Percentiles rank a stretch among this genome's conserved stretches.
Conservation (phyloP, 2,329 filamentous ascomycete species). For the Xylaria sp. region DNA sequence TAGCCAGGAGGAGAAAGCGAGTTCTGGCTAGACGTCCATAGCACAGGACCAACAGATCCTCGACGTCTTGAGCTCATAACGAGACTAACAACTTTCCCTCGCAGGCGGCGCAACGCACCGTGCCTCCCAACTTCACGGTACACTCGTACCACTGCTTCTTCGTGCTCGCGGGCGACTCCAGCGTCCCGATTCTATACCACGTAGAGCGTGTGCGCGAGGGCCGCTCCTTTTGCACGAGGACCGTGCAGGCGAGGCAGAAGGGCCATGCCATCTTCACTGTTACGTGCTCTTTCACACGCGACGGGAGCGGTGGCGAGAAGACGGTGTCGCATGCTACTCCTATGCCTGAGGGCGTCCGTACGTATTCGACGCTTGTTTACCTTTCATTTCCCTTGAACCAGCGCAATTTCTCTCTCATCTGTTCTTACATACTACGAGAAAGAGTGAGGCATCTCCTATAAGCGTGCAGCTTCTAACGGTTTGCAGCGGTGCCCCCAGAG, state of each 20-base stretch:
- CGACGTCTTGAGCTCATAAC: no score
- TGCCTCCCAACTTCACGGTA: conserved; percentile 80
- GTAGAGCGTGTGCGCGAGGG: conserved; percentile 95
- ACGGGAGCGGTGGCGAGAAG: conserved; percentile 63
- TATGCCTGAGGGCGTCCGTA: conserved; percentile 60
- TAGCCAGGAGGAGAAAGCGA: background rate
- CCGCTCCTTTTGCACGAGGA: conserved; percentile 88
- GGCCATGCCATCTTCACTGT: conserved; percentile 95
- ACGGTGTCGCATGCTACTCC: conserved; percentile 73
- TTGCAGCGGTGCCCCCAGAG: conserved; percentile 49
- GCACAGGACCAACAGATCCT: background rate
- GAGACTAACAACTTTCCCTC: conserved; percentile 20
- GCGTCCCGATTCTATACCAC: conserved; percentile 91
- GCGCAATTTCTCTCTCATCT: background rate
- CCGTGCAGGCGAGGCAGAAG: conserved; percentile 92
- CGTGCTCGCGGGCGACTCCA: conserved; percentile 85
- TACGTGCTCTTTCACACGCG: conserved; percentile 86
- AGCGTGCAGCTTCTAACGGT: background rate
- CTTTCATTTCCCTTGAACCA: background rate
- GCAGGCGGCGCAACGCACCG: conserved; percentile 85
- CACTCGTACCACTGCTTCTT: conserved; percentile 99
- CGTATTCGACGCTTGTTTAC: background rate
- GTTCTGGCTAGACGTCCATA: background rate
- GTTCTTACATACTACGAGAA: background rate
- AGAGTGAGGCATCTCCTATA: background rate